Conservation (phyloP, 2,329 filamentous ascomycete species). For the Talaromyces islandicus region DNA sequence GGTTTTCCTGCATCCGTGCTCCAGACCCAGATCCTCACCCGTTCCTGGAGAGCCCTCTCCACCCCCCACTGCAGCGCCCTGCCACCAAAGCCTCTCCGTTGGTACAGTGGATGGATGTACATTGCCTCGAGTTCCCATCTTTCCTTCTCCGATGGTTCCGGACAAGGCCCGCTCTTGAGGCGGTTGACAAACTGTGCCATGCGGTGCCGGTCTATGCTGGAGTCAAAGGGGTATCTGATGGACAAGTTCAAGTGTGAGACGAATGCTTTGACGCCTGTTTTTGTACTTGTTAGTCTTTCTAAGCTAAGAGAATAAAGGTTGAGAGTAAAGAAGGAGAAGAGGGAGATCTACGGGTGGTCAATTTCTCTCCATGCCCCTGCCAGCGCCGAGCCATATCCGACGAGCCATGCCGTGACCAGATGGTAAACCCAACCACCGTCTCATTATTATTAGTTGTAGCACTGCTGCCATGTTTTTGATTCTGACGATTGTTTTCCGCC, state of each 20-base stretch:
- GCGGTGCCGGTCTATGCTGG: conserved; percentile 6
- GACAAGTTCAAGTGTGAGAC: background rate
- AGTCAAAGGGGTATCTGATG: conserved; percentile 8
- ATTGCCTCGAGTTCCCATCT: conserved; percentile 10
- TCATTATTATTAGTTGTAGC: background rate
- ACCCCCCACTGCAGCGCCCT: conserved; percentile 4
- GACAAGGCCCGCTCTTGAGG: background rate
- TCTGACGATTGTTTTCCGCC: background rate
- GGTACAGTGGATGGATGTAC: conserved; percentile 6
- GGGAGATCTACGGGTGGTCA: conserved; percentile 1
- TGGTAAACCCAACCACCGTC: conserved; percentile 3
- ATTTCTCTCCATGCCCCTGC: background rate
- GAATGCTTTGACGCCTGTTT: conserved; percentile 2
- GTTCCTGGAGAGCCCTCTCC: background rate
- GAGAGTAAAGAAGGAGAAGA: too few relatives aligned
- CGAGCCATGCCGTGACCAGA: conserved; percentile 5
- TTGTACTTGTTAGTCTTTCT: background rate
- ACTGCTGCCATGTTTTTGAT: background rate
- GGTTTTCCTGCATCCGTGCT: conserved; percentile 3
- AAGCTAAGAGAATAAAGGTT: too few relatives aligned
- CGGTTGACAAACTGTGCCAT: conserved; percentile 2
- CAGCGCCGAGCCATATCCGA: conserved; percentile 3
- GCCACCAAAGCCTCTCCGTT: conserved; percentile 3
- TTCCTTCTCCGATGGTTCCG: background rate
- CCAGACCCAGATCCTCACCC: conserved; percentile 8